Percentiles rank a stretch among this genome's conserved stretches.
Evolutionary conservation across 352 stramenopile genomes (phyloP).

Genomic region (Phytophthora sojae): DNA sequence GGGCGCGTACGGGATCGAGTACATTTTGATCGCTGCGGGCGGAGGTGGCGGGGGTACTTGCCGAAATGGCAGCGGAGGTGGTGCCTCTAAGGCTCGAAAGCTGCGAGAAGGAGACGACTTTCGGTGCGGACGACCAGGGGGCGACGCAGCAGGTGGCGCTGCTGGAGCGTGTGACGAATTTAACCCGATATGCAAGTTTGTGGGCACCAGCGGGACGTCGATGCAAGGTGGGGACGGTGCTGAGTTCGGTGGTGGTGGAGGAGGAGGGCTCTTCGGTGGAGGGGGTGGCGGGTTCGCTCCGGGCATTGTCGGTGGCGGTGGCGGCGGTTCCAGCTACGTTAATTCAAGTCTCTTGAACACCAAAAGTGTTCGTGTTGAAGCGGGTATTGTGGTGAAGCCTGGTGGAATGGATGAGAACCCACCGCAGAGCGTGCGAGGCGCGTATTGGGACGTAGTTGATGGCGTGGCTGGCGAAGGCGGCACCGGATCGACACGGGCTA

Average conservation of each 20-base stretch:
- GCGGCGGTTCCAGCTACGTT: conserved; percentile 73
- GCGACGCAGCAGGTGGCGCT: conserved; percentile 44
- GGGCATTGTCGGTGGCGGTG: conserved; percentile 73
- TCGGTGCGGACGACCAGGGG: conserved; percentile 59
- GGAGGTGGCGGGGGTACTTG: conserved; percentile 77
- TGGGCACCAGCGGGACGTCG: conserved; percentile 50
- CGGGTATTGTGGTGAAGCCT: conserved; percentile 41
- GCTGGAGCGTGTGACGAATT: conserved; percentile 63
- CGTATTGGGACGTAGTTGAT: conserved; percentile 70
- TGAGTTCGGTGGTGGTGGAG: conserved; percentile 76
- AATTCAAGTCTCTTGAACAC: conserved; percentile 47
- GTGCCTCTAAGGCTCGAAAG: conserved; percentile 29
- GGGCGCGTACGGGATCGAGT: conserved; percentile 70
- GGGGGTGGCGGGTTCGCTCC: conserved; percentile 74
- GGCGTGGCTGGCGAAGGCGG: conserved; percentile 68
- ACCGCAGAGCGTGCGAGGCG: conserved; percentile 52
- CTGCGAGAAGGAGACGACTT: conserved; percentile 52
- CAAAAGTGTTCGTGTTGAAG: conserved; percentile 57
- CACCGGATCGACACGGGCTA: conserved; percentile 32
- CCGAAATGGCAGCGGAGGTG: conserved; percentile 63
- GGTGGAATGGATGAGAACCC: conserved; percentile 65
- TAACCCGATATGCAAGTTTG: conserved; percentile 75
- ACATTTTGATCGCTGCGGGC: conserved; percentile 69
- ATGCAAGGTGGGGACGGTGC: conserved; percentile 73
- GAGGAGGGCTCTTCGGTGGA: conserved; percentile 69